Evolutionary conservation across 176 grass and related monocot genomes (phyloP), one percentile per base, ranked within the genome.

Genomic region (Aegilops sharonensis): DNA sequence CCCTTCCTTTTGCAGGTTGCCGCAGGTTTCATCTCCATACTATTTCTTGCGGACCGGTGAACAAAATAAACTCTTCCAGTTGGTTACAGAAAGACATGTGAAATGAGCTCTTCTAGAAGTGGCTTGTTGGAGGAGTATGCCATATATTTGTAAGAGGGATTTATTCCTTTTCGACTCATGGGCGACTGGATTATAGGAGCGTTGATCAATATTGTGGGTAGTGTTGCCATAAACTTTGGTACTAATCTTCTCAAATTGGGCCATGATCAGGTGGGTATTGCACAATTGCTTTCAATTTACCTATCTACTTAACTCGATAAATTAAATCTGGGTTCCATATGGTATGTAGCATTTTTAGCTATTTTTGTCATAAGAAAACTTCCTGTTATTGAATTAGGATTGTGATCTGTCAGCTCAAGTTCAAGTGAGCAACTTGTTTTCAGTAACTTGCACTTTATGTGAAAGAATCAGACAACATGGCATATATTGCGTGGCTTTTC

Each of bases 201-300:
- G 12, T 88, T 94, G 88, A 98, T 98, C 77, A 98, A 98, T 85
- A 92, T 98, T 75, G 90, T 95, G 78, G 97, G 97, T 56, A 98
- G 97, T 76, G 91, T 98, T 91, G 90, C 92, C 82, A 98, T 98
- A 94, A 98, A 98, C 78, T 98, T 95, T 27, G 96, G 96, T 64
- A 98, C 96, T 71, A 98, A 95, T 82, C 93, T 98, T 94, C 90
- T 98, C 45, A 98, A 98, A 94, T 79, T 95, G 88, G 96, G 96
- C 73, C 96, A 98, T 90, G 96, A 98, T 90, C 96, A 98, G 91
- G 96, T 98, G 85, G 5, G 67, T 86, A 81, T 86, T 84, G 62
- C 82, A 83, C 39, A 68, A 48, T 76, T 81, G 11, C 68, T 75
- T 75, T 4, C 48, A 35, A 67, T 78, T 78, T 83, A 78, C 79